These are phyloP conservation scores for Pythium myriotylum DNA, from an alignment of 352 stramenopile species.

Conservation along the genomic window DNA sequence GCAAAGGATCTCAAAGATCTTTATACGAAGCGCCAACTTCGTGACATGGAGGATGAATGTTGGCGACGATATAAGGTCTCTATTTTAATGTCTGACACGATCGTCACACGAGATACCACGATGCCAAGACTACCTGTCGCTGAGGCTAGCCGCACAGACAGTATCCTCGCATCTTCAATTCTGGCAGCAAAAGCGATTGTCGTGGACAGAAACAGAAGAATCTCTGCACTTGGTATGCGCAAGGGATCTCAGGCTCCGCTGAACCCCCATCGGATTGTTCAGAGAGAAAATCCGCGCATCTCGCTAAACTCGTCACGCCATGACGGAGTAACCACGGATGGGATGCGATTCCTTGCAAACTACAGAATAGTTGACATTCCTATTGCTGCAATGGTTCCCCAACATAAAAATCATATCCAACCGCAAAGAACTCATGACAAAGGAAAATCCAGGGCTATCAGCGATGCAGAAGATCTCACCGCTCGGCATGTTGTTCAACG, in stretches of 20 bases:
- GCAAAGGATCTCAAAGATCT: conserved; percentile 51
- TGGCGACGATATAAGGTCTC: conserved; percentile 75
- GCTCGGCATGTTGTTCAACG: conserved; percentile 23
- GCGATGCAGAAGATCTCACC: conserved; percentile 6
- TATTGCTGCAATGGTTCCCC: neutral
- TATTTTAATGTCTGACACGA: conserved; percentile 54
- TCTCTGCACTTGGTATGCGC: conserved; percentile 1
- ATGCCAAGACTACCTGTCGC: neutral
- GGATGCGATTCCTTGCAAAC: conserved; percentile 62
- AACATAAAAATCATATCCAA: neutral
- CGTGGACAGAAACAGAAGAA: conserved; percentile 10
- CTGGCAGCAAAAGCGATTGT: conserved; percentile 6
- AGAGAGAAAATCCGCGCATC: conserved; percentile 16
- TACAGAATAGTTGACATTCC: conserved; percentile 32
- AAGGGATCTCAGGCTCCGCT: conserved; percentile 2
- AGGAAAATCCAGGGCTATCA: neutral
- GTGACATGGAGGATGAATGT: conserved; percentile 71
- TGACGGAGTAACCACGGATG: conserved; percentile 48
- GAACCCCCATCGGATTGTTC: neutral
- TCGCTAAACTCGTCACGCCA: conserved; percentile 25
- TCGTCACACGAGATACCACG: conserved; percentile 11
- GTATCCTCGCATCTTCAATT: conserved; percentile 10
- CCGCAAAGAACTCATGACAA: neutral
- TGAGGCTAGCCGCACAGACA: conserved; percentile 14
- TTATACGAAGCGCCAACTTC: conserved; percentile 46